Evolutionary conservation across 345 rosid genomes (phyloP), one percentile per base, ranked within the genome.

Genomic region (Arabis hirsuta): DNA sequence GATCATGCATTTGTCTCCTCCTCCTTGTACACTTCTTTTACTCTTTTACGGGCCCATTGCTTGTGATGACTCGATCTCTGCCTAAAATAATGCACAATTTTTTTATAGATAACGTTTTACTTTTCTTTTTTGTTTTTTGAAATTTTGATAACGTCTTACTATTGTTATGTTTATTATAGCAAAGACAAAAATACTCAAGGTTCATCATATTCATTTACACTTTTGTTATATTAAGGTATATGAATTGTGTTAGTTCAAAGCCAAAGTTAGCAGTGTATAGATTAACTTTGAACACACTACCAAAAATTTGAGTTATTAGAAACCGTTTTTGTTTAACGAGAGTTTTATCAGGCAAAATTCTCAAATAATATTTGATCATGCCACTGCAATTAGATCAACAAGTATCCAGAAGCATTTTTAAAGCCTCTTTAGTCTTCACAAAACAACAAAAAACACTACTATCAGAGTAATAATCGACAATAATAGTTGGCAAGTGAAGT

Each of bases 1-100:
- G 62, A 51, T 74, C 78, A 59, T 74, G 78, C 62, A 34, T 58
- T 54, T 66, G 78, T 67, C 67, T 74, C 73, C 66, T 73, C 66
- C 29, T 56, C 65, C 12, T 65, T 56, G 52, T 73, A 73, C 77
- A 73, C 36, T 73, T 56, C 77, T 48, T 65, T 73, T 47, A 73
- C 66, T 73, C 72, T 47, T 39, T 20, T 27, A 73, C 53, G 78
- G 73, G 29, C 32, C 78, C 78, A 60, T 48, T 12, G 16, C 19
- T 27, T 63, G 41, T 36, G 22, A 34, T 62, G 34, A 12, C 27
- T 47, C 57, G 19, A 36, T 43, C 50, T 24, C 39, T 69, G 29
- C 72, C 14, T 22, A 9, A 12, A 36, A 36, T 38, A 39, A 31
- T 55, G 31, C 19, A 32, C 54, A 12, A 16, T 16, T 16, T 16